These are phyloP conservation scores for Thielaviopsis populi DNA, from an alignment of 2,329 filamentous ascomycete genomes.

Conservation along the genomic window DNA sequence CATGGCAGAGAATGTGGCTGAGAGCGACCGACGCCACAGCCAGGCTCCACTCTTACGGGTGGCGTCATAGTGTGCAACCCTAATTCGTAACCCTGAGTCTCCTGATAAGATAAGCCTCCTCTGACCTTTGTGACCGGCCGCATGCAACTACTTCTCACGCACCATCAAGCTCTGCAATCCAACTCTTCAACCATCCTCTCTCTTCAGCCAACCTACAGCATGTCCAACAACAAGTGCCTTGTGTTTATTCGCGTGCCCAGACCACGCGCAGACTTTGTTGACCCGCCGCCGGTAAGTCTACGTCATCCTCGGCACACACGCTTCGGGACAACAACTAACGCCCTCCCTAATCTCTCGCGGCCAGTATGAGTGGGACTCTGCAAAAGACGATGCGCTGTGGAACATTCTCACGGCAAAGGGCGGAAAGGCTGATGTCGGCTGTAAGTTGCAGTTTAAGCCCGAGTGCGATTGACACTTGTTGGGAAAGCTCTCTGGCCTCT, in stretches of 20 bases:
- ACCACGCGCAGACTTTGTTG: slow-evolving; percentile 69
- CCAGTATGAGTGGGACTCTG: slow-evolving; percentile 53
- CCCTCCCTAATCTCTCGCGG: background rate
- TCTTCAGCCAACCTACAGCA: background rate
- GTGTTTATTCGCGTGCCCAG: slow-evolving; percentile 86
- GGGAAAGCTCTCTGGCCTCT: slow-evolving; percentile 5
- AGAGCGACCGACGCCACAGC: background rate
- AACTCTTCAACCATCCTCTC: background rate
- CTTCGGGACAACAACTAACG: background rate
- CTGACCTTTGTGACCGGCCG: background rate
- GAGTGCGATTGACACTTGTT: background rate
- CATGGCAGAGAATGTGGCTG: background rate
- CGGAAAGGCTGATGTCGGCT: slow-evolving; percentile 66
- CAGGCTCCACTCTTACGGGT: too few species aligned
- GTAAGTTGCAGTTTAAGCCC: slow-evolving; percentile 34
- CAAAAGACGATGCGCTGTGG: slow-evolving; percentile 82
- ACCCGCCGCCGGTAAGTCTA: slow-evolving; percentile 62
- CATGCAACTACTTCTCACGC: background rate
- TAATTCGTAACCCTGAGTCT: background rate
- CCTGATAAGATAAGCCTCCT: background rate
- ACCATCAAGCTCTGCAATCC: too few species aligned
- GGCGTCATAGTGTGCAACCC: background rate
- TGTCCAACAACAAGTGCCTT: slow-evolving; percentile 34
- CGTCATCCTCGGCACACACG: background rate
- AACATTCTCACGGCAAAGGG: slow-evolving; percentile 70